phyloP scores from a whole-genome alignment of 371 early-diverging fungal genomes.

The Rhizomucor pusillus region DNA sequence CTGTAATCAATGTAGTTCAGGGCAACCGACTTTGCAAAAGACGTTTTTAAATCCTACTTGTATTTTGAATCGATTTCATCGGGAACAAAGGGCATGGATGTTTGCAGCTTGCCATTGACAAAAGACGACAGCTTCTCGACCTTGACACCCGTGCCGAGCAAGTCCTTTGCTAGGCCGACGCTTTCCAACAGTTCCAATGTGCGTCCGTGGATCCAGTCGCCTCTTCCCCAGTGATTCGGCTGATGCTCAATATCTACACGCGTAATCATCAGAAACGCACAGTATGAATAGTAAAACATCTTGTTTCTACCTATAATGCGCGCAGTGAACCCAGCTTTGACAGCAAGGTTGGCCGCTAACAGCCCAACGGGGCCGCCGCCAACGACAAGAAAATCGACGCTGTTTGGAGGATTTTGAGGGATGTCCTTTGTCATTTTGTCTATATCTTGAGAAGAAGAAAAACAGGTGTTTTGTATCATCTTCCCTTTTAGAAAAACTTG shows the following conservation, averaged over 20 bases:
- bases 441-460: too few relatives aligned
- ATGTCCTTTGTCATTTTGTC: too few relatives aligned
- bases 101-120: slow-evolving; percentile 29
- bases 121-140: slow-evolving; percentile 38
- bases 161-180: slow-evolving; percentile 27
- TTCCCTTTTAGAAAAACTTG: too few relatives aligned
- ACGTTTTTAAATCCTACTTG: slow-evolving; percentile 21
- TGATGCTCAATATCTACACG: slow-evolving; percentile 35
- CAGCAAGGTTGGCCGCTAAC: slow-evolving; percentile 35
- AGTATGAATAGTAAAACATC: too few relatives aligned
- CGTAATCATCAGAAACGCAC: not conserved
- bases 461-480: too few relatives aligned
- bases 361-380: slow-evolving; percentile 49
- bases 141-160: slow-evolving; percentile 41
- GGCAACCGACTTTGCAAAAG: not conserved
- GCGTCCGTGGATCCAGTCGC: slow-evolving; percentile 49
- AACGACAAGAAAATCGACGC: slow-evolving; percentile 39
- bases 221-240: slow-evolving; percentile 51
- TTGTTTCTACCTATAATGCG: slow-evolving; percentile 44
- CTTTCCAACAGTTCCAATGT: slow-evolving; percentile 39
- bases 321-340: slow-evolving; percentile 35
- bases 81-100: slow-evolving; percentile 40
- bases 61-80: slow-evolving; percentile 44
- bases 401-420: too few relatives aligned
- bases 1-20: slow-evolving; percentile 7